These are phyloP conservation scores for Hibiscus mutabilis DNA, from an alignment of 345 rosid species.

Conservation along the genomic window DNA sequence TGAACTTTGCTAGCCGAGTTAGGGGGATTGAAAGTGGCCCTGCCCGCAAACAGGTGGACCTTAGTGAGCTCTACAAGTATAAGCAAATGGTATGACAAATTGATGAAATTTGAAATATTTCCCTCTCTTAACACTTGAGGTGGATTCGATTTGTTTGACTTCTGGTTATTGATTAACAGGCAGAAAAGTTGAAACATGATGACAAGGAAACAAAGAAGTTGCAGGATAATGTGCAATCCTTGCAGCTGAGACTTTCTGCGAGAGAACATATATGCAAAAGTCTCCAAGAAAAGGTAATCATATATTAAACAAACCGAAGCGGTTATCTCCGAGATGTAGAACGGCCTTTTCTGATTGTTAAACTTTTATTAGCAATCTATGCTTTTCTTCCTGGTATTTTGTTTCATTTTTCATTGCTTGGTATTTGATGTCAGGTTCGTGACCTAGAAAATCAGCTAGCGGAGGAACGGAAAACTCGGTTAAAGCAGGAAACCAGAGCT, in stretches of 20 bases:
- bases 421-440: slow-evolving; percentile 41
- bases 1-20: slow-evolving; percentile 80
- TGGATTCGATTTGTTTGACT: neutral
- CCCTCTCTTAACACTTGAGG: neutral
- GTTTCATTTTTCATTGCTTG: neutral
- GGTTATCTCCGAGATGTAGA: neutral
- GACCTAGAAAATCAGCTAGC: slow-evolving; percentile 76
- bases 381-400: neutral
- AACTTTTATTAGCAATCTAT: neutral
- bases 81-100: slow-evolving; percentile 67
- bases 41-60: slow-evolving; percentile 76
- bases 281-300: slow-evolving; percentile 80
- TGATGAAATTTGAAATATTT: neutral
- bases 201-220: slow-evolving; percentile 86
- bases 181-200: slow-evolving; percentile 83
- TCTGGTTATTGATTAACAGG: slow-evolving; percentile 33
- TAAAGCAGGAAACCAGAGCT: slow-evolving; percentile 73
- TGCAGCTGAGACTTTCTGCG: slow-evolving; percentile 71
- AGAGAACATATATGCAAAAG: slow-evolving; percentile 65
- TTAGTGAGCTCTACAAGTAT: slow-evolving; percentile 59
- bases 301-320: neutral
- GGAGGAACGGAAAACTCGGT: slow-evolving; percentile 83
- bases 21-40: slow-evolving; percentile 91
- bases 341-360: neutral
- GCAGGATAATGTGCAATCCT: slow-evolving; percentile 68